Percentiles rank a stretch among this genome's conserved stretches.
phyloP scores from a whole-genome alignment of 2,329 filamentous ascomycete genomes.

The Aspergillus japonicus region DNA sequence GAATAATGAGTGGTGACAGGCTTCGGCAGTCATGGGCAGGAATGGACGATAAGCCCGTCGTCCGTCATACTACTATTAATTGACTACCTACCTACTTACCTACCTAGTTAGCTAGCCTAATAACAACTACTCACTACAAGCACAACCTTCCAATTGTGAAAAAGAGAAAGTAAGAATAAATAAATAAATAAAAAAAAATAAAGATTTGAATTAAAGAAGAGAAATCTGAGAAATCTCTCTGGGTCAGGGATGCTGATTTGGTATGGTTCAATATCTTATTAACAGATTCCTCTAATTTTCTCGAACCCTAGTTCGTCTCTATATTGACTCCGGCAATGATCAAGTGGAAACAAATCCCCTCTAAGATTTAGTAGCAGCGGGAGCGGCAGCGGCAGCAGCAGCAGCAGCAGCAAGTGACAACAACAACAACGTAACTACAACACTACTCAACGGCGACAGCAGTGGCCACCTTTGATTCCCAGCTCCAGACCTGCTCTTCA shows the following conservation, averaged over 20 bases:
- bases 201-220: no score
- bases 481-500: not conserved
- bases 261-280: not conserved
- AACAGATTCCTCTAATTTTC: not conserved
- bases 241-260: not conserved
- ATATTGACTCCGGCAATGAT: not conserved
- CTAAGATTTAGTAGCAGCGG: not conserved
- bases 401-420: no score
- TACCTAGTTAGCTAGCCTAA: no score
- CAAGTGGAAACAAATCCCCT: not conserved
- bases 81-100: not conserved
- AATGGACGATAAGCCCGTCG: slow-evolving; percentile 4
- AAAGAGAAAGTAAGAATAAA: not conserved
- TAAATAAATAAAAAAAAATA: no score
- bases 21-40: slow-evolving; percentile 1
- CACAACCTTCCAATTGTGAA: not conserved
- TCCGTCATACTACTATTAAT: not conserved
- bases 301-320: not conserved
- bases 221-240: no score
- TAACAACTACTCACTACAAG: no score
- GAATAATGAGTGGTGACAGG: not conserved
- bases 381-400: not conserved
- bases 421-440: no score
- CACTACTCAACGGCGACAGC: no score
- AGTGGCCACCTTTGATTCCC: no score